These are phyloP conservation scores for Aspergillus thermomutatus DNA, from an alignment of 2,329 filamentous ascomycete species.

Conservation along the genomic window DNA sequence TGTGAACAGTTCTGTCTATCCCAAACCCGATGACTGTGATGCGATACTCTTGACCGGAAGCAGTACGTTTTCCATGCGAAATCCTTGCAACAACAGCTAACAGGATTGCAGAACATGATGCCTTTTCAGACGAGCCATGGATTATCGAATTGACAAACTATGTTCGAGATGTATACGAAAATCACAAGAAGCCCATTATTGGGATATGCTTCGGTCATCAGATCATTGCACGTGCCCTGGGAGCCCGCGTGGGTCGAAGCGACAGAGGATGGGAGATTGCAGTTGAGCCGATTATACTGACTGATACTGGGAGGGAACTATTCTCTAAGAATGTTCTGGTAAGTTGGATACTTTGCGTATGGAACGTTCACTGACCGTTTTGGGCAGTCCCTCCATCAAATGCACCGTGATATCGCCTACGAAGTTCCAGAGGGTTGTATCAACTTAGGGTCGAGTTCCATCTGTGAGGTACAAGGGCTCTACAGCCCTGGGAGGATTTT, in stretches of 20 bases:
- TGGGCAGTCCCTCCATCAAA: constrained; percentile 39
- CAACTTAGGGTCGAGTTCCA: constrained; percentile 42
- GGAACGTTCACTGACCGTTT: background rate
- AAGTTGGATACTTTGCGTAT: background rate
- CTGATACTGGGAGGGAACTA: constrained; percentile 38
- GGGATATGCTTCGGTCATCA: constrained; percentile 52
- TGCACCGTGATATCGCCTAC: constrained; percentile 48
- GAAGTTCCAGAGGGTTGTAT: constrained; percentile 39
- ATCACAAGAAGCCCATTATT: constrained; percentile 32
- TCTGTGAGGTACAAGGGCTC: constrained; percentile 45
- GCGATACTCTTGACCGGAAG: constrained; percentile 28
- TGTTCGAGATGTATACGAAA: constrained; percentile 25
- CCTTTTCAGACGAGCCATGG: constrained; percentile 46
- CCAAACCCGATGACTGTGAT: constrained; percentile 20
- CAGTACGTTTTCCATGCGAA: constrained; percentile 19
- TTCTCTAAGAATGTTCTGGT: constrained; percentile 32
- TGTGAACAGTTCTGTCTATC: constrained; percentile 20
- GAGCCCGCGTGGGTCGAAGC: constrained; percentile 36
- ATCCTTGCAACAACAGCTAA: background rate
- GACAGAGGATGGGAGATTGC: constrained; percentile 47
- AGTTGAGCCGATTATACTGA: constrained; percentile 42
- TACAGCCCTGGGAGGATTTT: constrained; percentile 40
- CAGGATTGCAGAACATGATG: constrained; percentile 30
- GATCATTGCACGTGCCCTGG: constrained; percentile 45
- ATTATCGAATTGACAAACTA: constrained; percentile 44